A percentile compares a stretch with the other conserved stretches of the same genome.
These are phyloP conservation scores for Lactarius deliciosus DNA, from an alignment of 768 basidiomycete genomes.

Conservation along the genomic window DNA sequence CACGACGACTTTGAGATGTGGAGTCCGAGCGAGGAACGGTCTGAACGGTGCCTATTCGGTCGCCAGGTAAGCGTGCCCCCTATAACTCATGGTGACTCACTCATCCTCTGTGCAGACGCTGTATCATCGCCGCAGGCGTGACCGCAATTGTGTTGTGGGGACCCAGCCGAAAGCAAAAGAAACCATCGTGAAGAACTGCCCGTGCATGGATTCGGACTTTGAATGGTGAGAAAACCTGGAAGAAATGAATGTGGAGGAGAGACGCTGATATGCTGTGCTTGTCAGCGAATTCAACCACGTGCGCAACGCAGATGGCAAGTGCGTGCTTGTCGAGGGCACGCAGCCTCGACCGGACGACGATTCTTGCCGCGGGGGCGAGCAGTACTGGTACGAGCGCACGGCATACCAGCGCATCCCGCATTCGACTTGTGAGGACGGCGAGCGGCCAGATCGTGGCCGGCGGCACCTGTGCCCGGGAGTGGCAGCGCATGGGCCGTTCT, in stretches of 20 bases:
- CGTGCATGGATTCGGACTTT: conserved; percentile 75
- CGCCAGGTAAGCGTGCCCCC: conserved; percentile 57
- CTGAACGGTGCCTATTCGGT: conserved; percentile 89
- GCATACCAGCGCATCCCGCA: conserved; percentile 88
- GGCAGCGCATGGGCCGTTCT: conserved; percentile 65
- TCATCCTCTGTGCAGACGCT: conserved; percentile 54
- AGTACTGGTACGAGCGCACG: conserved; percentile 94
- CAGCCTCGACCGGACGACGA: conserved; percentile 60
- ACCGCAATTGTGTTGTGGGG: conserved; percentile 83
- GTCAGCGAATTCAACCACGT: conserved; percentile 89
- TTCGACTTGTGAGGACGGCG: conserved; percentile 82
- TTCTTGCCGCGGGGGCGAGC: conserved; percentile 58
- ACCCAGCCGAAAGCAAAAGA: conserved; percentile 53
- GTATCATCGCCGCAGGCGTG: conserved; percentile 86
- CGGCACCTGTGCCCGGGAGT: conserved; percentile 82
- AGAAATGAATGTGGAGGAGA: neutral
- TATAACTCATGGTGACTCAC: neutral
- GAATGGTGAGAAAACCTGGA: conserved; percentile 70
- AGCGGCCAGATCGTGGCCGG: conserved; percentile 71
- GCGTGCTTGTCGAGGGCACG: conserved; percentile 74
- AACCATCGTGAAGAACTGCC: conserved; percentile 65
- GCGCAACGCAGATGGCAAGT: conserved; percentile 65
- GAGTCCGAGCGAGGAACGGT: conserved; percentile 90
- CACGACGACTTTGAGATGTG: conserved; percentile 96
- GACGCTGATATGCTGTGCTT: neutral